A percentile compares a stretch with the other conserved stretches of the same genome.
Conservation (phyloP, 1,139 yeast genomes). For the Scheffersomyces titani region DNA sequence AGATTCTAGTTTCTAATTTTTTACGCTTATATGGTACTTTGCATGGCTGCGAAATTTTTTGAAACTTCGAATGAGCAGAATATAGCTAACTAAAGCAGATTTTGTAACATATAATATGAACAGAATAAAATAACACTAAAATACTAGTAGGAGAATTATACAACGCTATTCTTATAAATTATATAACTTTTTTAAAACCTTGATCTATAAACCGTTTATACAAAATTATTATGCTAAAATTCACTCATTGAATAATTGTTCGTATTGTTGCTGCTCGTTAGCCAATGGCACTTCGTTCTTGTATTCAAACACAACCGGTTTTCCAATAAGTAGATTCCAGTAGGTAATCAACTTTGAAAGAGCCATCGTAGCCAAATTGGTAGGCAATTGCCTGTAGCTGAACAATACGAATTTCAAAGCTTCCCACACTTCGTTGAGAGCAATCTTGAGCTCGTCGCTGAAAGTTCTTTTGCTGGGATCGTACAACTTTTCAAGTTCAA, state of each 20-base stretch:
- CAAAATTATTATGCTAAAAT: not conserved
- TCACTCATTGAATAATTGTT: not conserved
- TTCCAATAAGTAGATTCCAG: slow-evolving; percentile 81
- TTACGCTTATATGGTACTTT: not conserved
- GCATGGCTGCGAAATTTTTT: not conserved
- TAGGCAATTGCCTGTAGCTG: slow-evolving; percentile 74
- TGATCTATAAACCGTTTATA: not conserved
- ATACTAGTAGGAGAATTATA: not conserved
- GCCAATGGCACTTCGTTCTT: slow-evolving; percentile 10
- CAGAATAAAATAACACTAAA: too few species aligned
- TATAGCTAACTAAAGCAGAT: too few species aligned
- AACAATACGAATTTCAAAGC: slow-evolving; percentile 67
- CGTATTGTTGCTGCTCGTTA: slow-evolving; percentile 6
- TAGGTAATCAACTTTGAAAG: slow-evolving; percentile 51
- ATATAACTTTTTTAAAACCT: not conserved
- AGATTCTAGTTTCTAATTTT: not conserved
- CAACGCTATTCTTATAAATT: not conserved
- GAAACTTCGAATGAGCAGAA: not conserved
- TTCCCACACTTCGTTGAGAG: slow-evolving; percentile 54
- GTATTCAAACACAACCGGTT: slow-evolving; percentile 17
- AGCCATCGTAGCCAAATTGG: slow-evolving; percentile 51
- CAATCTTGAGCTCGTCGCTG: slow-evolving; percentile 51
- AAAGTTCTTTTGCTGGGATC: slow-evolving; percentile 19
- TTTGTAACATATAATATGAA: too few species aligned
- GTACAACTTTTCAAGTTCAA: slow-evolving; percentile 8